phyloP scores from a whole-genome alignment of 2,329 filamentous ascomycete genomes.

The Dactylonectria macrodidyma region DNA sequence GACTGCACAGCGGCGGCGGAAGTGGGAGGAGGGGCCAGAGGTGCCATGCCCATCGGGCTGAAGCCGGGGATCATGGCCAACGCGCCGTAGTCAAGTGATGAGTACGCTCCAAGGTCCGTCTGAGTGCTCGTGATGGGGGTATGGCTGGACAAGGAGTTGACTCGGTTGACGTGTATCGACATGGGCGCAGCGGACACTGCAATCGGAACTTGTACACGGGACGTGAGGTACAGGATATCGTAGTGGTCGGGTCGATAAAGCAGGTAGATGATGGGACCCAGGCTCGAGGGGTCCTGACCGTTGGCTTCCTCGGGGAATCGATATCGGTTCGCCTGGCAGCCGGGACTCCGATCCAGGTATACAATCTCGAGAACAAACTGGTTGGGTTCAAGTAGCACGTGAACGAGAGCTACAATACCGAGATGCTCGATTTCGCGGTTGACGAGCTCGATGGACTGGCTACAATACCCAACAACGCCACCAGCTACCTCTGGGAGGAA shows the following conservation, averaged over 20 bases:
- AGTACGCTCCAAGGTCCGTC: constrained; percentile 57
- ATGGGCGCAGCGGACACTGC: constrained; percentile 47
- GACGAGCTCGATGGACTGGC: constrained; percentile 79
- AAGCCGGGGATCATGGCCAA: constrained; percentile 66
- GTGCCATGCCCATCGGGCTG: constrained; percentile 47
- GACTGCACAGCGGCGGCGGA: constrained; percentile 52
- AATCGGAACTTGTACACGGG: constrained; percentile 33
- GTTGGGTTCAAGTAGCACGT: constrained; percentile 84
- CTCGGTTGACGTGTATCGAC: constrained; percentile 68
- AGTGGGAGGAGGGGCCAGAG: constrained; percentile 53
- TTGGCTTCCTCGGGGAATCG: constrained; percentile 72
- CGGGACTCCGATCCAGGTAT: constrained; percentile 90
- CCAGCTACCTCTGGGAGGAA: constrained; percentile 76
- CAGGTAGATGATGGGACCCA: constrained; percentile 69
- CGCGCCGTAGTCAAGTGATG: constrained; percentile 59
- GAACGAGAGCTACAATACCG: constrained; percentile 83
- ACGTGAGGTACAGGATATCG: constrained; percentile 87
- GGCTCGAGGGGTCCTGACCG: constrained; percentile 57
- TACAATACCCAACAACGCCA: constrained; percentile 78
- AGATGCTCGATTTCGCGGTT: constrained; percentile 91
- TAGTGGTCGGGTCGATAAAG: constrained; percentile 88
- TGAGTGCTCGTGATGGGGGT: constrained; percentile 60
- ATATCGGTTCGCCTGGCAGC: constrained; percentile 81
- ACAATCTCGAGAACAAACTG: constrained; percentile 88
- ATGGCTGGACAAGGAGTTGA: constrained; percentile 62